Evolutionary conservation across 192 early-diverging fungal species (phyloP).

Genomic region (Gryganskiella cystojenkinii): DNA sequence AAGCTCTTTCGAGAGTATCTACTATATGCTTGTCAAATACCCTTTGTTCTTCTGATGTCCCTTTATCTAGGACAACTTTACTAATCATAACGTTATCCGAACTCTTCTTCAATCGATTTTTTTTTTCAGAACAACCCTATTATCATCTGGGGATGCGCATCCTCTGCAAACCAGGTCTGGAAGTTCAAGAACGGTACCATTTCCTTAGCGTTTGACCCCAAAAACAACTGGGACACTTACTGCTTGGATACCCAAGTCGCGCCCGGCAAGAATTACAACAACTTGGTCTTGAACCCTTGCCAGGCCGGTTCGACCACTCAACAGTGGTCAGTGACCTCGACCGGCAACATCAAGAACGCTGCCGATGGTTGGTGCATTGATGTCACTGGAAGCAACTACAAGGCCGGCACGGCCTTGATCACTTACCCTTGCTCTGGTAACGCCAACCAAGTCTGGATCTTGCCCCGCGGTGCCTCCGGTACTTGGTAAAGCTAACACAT

Average conservation of each 20-base stretch:
- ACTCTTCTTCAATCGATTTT: too few species aligned
- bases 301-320: not conserved
- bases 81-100: too few species aligned
- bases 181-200: conserved; percentile 25
- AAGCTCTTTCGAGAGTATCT: too few species aligned
- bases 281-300: conserved; percentile 12
- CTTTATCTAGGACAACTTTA: too few species aligned
- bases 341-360: conserved; percentile 11
- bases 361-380: conserved; percentile 5
- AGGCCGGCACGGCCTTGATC: conserved; percentile 5
- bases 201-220: conserved; percentile 14
- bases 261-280: not conserved
- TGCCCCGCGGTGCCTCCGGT: conserved; percentile 10
- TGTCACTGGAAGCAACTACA: not conserved
- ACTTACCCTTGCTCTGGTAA: conserved; percentile 7
- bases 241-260: conserved; percentile 13
- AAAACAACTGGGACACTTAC: not conserved
- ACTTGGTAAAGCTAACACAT: too few species aligned
- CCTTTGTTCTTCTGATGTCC: too few species aligned
- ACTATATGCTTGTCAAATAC: too few species aligned
- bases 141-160: conserved; percentile 8
- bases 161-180: conserved; percentile 18
- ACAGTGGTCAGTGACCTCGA: conserved; percentile 12
- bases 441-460: conserved; percentile 17
- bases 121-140: conserved; percentile 8